Base-by-base conservation (phyloP, 2,329 filamentous ascomycete species). In the Herpotrichia juniperi region DNA sequence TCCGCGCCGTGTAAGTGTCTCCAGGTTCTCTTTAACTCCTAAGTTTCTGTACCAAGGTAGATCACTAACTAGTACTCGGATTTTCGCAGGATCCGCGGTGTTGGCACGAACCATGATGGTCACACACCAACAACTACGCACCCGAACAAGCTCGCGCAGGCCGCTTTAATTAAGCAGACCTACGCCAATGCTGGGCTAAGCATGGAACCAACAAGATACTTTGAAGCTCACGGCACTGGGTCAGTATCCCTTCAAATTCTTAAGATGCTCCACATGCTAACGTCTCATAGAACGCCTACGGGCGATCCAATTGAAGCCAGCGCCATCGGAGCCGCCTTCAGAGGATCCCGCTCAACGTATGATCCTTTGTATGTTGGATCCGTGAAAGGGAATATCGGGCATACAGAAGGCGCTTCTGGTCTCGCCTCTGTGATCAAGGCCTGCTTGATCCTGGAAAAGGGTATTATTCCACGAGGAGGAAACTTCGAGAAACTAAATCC, bases 261-360 rank as follows among this genome's bases (percentile, higher is more conserved):
- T n/a, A n/a, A n/a, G n/a, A n/a, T n/a, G n/a, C n/a, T n/a, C n/a
- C n/a, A n/a, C n/a, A n/a, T n/a, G n/a, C n/a, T n/a, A n/a, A n/a
- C n/a, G n/a, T n/a, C n/a, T n/a, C n/a, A n/a, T n/a, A n/a, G 83
- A 4, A 86, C 83, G 1, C 76, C 78, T 37, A 81, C 78, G 2
- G 82, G 83, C 3, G 57, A 60, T 25, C 49, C 57, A 4, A 53
- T 57, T n/a, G 61, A 66, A 39, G 50, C 50, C 1, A 37, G 31
- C 12, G 48, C 46, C 6, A 45, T 56, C 19, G 42, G 26, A 2
- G n/a, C 16, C 1, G 34, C 39, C 1, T 51, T 57, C 37, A 4
- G 24, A 30, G 8, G 3, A 9, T n/a, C 6, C 12, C 46, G 46
- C 3, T 31, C 46, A 4, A 2, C 5, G 3, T 14, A 25, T 12